These are phyloP conservation scores for Omphalea diandra DNA, from an alignment of 441 rosid species.

Conservation along the genomic window DNA sequence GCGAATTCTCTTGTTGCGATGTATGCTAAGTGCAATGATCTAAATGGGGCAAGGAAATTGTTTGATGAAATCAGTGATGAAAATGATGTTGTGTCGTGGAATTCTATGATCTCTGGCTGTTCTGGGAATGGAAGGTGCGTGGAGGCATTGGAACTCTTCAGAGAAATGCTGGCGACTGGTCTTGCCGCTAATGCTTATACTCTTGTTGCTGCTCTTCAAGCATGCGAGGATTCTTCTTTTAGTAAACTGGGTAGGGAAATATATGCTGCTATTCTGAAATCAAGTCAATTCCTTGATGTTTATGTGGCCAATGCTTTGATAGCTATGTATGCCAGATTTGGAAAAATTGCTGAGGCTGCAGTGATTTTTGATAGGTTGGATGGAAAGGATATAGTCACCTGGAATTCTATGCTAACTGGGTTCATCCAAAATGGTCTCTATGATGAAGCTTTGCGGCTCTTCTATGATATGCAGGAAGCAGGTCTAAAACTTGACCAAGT, in stretches of 20 bases:
- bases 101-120: constrained; percentile 69
- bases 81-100: constrained; percentile 74
- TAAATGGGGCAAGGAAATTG: constrained; percentile 54
- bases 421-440: constrained; percentile 61
- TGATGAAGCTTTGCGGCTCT: constrained; percentile 49
- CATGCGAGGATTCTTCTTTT: constrained; percentile 48
- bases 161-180: constrained; percentile 55
- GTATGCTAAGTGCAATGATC: constrained; percentile 74
- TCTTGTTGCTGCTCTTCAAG: constrained; percentile 69
- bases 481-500: constrained; percentile 60
- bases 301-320: constrained; percentile 57
- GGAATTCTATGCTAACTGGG: constrained; percentile 76
- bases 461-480: constrained; percentile 44
- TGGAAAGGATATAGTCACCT: constrained; percentile 58
- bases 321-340: constrained; percentile 67
- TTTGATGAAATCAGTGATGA: constrained; percentile 47
- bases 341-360: constrained; percentile 46
- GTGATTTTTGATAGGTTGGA: constrained; percentile 31
- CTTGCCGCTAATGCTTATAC: constrained; percentile 50
- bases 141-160: constrained; percentile 63
- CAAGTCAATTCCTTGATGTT: constrained; percentile 31
- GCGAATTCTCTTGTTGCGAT: constrained; percentile 73
- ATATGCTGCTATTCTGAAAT: constrained; percentile 66
- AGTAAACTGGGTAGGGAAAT: constrained; percentile 63
- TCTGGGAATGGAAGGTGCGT: constrained; percentile 41